A percentile compares a stretch with the other conserved stretches of the same genome.
phyloP scores from a whole-genome alignment of 805 yeast genomes.

The Debaryomyces hansenii region DNA sequence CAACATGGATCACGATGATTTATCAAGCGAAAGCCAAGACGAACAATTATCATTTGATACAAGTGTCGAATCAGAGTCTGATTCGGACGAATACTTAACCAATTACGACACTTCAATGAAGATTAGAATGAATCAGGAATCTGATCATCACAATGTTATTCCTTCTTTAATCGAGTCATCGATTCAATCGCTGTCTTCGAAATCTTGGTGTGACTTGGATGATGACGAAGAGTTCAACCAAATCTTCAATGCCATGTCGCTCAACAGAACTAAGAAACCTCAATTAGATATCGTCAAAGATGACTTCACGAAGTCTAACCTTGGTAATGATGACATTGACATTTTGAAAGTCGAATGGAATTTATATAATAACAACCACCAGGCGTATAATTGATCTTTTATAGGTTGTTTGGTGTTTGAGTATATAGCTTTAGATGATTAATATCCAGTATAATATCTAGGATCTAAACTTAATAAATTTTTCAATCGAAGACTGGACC shows the following conservation, averaged over 20 bases:
- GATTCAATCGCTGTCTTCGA: constrained; percentile 21
- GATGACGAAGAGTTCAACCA: constrained; percentile 19
- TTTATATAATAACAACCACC: neutral
- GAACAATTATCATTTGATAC: neutral
- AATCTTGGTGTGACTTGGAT: constrained; percentile 36
- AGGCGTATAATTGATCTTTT: neutral
- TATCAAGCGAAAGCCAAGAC: neutral
- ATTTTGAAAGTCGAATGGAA: constrained; percentile 1
- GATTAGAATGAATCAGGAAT: neutral
- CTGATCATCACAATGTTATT: constrained; percentile 5
- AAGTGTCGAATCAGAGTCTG: constrained; percentile 4
- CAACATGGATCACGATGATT: constrained; percentile 31
- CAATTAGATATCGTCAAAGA: neutral
- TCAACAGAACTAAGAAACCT: neutral
- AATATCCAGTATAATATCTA: too few relatives aligned
- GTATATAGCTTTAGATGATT: too few relatives aligned
- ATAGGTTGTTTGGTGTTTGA: too few relatives aligned
- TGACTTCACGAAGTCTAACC: neutral
- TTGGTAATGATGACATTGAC: neutral
- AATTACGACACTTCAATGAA: constrained; percentile 1
- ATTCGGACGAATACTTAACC: constrained; percentile 3
- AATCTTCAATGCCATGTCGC: constrained; percentile 2
- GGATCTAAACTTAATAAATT: too few relatives aligned
- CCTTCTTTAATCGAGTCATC: constrained; percentile 36
- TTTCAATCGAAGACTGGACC: too few relatives aligned